Conservation (phyloP, 139 green algal species). For the Zygnema circumcarinatum region DNA sequence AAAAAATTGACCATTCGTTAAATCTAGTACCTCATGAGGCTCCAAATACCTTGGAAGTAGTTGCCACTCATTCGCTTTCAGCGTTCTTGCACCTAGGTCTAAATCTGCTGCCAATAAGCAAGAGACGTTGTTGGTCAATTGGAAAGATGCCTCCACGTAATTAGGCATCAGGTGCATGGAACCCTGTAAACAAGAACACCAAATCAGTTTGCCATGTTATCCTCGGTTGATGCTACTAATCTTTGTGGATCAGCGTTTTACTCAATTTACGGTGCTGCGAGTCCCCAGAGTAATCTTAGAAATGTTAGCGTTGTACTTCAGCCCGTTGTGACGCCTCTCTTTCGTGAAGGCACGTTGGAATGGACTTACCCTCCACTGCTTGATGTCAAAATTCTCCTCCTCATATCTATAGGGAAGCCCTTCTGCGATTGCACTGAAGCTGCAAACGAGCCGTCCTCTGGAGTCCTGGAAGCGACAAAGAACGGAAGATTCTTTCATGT, state of each 20-base stretch:
- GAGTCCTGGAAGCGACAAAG: too few species aligned
- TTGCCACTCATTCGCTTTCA: neutral
- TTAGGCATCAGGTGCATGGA: neutral
- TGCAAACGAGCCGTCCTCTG: too few species aligned
- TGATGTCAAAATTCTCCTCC: too few species aligned
- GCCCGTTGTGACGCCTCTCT: neutral
- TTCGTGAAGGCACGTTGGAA: neutral
- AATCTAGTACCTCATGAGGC: neutral
- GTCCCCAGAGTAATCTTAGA: neutral
- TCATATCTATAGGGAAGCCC: too few species aligned
- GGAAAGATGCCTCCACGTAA: neutral
- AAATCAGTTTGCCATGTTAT: neutral
- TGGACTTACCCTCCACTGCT: too few species aligned
- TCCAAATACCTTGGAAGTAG: neutral
- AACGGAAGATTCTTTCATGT: neutral
- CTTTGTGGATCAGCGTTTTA: too few species aligned
- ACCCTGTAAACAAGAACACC: neutral
- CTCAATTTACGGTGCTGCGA: neutral
- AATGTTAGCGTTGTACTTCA: neutral
- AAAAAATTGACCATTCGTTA: neutral
- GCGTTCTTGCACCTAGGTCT: neutral
- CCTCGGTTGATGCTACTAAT: neutral
- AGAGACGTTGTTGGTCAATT: neutral
- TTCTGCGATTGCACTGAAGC: too few species aligned
- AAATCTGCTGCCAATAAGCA: neutral